Base-by-base conservation (phyloP, 2,329 filamentous ascomycete species). In the Exophiala aquamarina region DNA sequence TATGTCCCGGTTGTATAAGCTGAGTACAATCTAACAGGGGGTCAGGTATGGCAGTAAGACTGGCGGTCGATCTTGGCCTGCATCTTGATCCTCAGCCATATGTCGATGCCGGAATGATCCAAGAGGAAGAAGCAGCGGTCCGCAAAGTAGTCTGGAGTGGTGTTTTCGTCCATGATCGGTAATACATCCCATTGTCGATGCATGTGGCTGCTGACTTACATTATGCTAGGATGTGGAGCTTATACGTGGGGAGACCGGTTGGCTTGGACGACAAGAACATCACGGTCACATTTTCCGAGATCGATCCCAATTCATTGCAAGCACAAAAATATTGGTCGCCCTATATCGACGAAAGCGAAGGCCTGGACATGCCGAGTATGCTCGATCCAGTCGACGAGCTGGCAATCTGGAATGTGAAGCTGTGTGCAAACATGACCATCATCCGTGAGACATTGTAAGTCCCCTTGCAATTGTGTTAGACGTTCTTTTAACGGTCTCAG, bases 161-260 rank as follows among this genome's bases (percentile, higher is more conserved):
- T 8, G 49, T 52, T 18, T 52, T 48, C 29, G 45, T 52, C 10
- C 49, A 52, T 28, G 49, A 52, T 31, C 46, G 49, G 49, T 33
- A 11, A 15, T 18, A 17, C 18, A 29, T 15, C 13, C 28, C n/a
- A 18, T 26, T n/a, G 8, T 6, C 15, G 3, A 26, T 28, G 23
- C 32, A 9, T 29, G 15, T 39, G n/a, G 5, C 14, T 20, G 21
- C 8, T 14, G 9, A 32, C 43, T 44, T 23, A 13, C 18, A 7
- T n/a, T 7, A 14, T n/a, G 14, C n/a, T 14, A 57, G 55, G 23
- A 57, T 57, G 55, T 57, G 55, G 55, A 57, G 55, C 34, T 44
- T 56, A 13, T 57, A 57, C 31, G 50, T 56, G 9, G 55, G 55
- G 5, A 49, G 55, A n/a, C 55, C 55, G 2, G 55, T 55, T 18